Percentiles rank a stretch among this genome's conserved stretches.
phyloP scores from a whole-genome alignment of 306 rosid species.

The Dryas alaskensis region DNA sequence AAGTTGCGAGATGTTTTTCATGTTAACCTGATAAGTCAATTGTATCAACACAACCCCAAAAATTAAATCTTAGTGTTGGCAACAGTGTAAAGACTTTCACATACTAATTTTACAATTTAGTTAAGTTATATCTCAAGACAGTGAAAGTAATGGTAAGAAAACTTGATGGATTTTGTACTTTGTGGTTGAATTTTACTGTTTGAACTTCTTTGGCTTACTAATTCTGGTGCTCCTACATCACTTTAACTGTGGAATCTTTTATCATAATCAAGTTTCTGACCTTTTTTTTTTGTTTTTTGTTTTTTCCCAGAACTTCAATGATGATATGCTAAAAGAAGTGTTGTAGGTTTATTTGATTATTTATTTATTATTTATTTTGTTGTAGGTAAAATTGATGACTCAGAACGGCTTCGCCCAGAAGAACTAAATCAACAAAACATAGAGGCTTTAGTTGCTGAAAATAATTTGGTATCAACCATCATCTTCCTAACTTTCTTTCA shows the following conservation, averaged over 20 bases:
- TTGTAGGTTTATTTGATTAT: neutral
- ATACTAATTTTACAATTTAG: neutral
- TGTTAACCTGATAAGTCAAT: neutral
- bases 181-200: neutral
- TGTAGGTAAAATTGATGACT: constrained; percentile 73
- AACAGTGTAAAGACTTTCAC: neutral
- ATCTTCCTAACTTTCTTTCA: constrained; percentile 12
- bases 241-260: neutral
- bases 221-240: neutral
- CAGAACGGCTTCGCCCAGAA: constrained; percentile 92
- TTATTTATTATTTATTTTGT: constrained; percentile 8
- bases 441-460: constrained; percentile 97
- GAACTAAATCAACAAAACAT: constrained; percentile 95
- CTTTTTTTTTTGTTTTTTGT: neutral
- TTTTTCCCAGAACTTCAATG: neutral
- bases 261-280: neutral
- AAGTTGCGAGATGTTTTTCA: neutral
- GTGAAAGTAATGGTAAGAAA: neutral
- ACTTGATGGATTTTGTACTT: neutral
- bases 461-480: constrained; percentile 63
- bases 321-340: neutral
- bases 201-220: neutral
- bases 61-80: neutral
- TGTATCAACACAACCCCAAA: neutral
- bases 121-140: neutral